phyloP scores from a whole-genome alignment of 345 rosid genomes.

The Murraya koenigii region DNA sequence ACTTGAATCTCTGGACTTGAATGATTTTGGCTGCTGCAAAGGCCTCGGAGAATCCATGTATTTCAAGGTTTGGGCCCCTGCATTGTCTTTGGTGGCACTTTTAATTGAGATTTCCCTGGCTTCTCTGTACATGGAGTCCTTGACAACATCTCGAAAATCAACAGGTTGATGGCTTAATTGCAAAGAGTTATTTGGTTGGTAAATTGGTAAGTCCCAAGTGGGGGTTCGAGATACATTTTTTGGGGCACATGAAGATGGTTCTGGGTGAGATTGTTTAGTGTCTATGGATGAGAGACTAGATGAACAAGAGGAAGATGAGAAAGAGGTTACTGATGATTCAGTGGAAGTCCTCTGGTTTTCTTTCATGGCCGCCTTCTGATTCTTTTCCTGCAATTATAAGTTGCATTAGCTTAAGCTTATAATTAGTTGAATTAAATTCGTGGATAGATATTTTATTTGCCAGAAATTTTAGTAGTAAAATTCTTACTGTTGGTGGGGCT shows the following conservation, averaged over 20 bases:
- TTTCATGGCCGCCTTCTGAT: conserved; percentile 40
- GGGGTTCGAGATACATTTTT: conserved; percentile 24
- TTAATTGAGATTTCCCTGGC: conserved; percentile 40
- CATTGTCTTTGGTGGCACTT: conserved; percentile 32
- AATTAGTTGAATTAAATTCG: neutral
- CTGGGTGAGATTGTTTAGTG: conserved; percentile 46
- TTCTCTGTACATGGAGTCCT: conserved; percentile 63
- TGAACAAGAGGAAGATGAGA: conserved; percentile 76
- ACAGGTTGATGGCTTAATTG: conserved; percentile 34
- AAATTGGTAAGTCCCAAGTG: conserved; percentile 15
- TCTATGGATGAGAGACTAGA: conserved; percentile 72
- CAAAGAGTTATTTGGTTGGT: conserved; percentile 36
- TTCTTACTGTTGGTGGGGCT: conserved; percentile 42
- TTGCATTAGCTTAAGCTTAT: conserved; percentile 2
- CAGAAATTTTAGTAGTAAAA: neutral
- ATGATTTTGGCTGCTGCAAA: conserved; percentile 40
- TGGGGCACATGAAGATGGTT: conserved; percentile 37
- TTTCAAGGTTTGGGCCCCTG: conserved; percentile 43
- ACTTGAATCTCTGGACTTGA: conserved; percentile 38
- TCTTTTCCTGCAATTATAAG: conserved; percentile 55
- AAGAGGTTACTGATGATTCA: conserved; percentile 66
- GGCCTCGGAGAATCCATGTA: conserved; percentile 74
- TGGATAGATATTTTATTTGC: neutral
- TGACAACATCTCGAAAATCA: conserved; percentile 56
- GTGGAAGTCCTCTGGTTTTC: conserved; percentile 59